Evolutionary conservation across 768 basidiomycete genomes (phyloP).

Genomic region (Xerocomus brunneocitrinus): DNA sequence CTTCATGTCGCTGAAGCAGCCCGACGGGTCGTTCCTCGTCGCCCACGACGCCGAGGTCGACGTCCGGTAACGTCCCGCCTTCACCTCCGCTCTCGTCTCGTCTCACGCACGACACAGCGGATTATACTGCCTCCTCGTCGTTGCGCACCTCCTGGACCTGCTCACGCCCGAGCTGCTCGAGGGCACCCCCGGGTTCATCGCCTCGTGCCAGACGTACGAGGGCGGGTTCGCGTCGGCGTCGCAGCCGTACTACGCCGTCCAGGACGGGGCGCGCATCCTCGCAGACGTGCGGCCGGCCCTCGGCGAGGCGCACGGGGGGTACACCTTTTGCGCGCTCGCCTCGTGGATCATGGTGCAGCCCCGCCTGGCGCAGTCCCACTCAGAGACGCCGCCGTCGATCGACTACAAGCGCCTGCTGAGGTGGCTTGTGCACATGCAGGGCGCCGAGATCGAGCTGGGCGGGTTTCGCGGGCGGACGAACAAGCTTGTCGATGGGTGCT

Average conservation of each 20-base stretch:
- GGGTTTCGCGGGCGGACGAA: conserved; percentile 94
- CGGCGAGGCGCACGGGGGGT: conserved; percentile 97
- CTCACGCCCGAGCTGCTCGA: conserved; percentile 83
- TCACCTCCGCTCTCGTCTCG: background rate
- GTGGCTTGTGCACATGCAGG: conserved; percentile 88
- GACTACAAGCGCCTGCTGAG: conserved; percentile 59
- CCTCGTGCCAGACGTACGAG: conserved; percentile 94
- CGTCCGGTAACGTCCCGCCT: conserved; percentile 58
- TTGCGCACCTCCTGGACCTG: conserved; percentile 78
- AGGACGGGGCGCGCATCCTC: conserved; percentile 26
- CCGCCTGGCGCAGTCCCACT: conserved; percentile 29
- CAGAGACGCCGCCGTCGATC: conserved; percentile 35
- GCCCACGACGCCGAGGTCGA: conserved; percentile 88
- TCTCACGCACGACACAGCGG: conserved; percentile 48
- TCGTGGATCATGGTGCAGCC: conserved; percentile 76
- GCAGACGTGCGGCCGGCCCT: conserved; percentile 62
- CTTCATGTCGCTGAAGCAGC: conserved; percentile 88
- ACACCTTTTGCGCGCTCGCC: conserved; percentile 90
- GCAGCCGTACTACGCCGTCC: conserved; percentile 53
- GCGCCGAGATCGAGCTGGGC: conserved; percentile 73
- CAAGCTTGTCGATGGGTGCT: conserved; percentile 99
- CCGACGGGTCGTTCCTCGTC: conserved; percentile 91
- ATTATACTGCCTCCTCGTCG: conserved; percentile 85
- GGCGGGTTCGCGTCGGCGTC: conserved; percentile 88
- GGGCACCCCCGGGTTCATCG: conserved; percentile 74